A percentile compares a stretch with the other conserved stretches of the same genome.
Conservation (phyloP, 2,329 filamentous ascomycete genomes). For the Talaromyces sp. region DNA sequence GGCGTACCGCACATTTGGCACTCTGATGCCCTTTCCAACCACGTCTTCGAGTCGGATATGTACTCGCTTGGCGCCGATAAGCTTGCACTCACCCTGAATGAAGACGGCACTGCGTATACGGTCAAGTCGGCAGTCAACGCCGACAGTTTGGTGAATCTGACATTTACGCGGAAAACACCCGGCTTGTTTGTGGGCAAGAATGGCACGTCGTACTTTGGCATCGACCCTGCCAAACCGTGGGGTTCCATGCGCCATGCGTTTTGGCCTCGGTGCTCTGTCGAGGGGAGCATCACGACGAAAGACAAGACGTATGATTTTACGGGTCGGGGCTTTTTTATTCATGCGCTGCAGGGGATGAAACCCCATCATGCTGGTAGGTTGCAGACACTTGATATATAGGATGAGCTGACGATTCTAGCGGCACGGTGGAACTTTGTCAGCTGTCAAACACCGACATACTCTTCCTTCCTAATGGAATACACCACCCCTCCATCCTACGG, state of each 20-base stretch:
- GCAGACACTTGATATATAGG: background rate
- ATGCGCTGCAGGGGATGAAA: conserved; percentile 97
- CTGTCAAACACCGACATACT: conserved; percentile 83
- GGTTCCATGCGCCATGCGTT: conserved; percentile 87
- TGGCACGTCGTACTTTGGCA: conserved; percentile 80
- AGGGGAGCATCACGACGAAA: conserved; percentile 79
- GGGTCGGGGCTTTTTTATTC: conserved; percentile 72
- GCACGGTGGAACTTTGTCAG: conserved; percentile 88
- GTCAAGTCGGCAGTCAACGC: conserved; percentile 88
- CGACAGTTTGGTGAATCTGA: conserved; percentile 77
- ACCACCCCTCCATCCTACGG: conserved; percentile 92
- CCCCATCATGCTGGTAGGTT: conserved; percentile 79
- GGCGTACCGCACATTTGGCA: conserved; percentile 76
- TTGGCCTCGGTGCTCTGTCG: conserved; percentile 80
- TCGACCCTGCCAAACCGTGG: conserved; percentile 81
- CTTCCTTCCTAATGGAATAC: conserved; percentile 91
- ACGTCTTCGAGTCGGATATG: conserved; percentile 79
- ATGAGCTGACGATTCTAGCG: conserved; percentile 39
- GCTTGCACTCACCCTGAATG: conserved; percentile 77
- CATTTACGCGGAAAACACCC: conserved; percentile 67
- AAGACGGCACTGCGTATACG: conserved; percentile 74
- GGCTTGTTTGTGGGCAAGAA: conserved; percentile 82
- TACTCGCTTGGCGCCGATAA: conserved; percentile 80
- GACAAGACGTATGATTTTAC: conserved; percentile 76
- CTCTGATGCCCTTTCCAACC: conserved; percentile 71